Evolutionary conservation across 108 stramenopile species (phyloP), one percentile per base, ranked within the genome.

Genomic region (Cylindrotheca fusiformis): DNA sequence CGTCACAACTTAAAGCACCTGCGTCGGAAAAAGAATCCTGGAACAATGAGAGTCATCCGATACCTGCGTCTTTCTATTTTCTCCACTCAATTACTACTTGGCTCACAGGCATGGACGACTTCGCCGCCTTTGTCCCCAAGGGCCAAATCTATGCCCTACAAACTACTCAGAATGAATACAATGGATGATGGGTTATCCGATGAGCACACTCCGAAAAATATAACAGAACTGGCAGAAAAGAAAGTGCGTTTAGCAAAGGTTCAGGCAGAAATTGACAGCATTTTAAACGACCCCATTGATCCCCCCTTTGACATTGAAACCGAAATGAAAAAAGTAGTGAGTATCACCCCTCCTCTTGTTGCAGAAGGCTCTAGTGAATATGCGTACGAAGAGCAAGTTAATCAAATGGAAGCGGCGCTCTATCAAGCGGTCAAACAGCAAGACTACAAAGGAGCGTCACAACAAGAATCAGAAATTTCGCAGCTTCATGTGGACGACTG

Each of bases 401-500:
- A 46, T 29, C 56, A 75, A 48, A 36, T 81, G 29, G 84, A 85
- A 55, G 48, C 62, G 20, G 57, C 75, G 23, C 32, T 85, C 36
- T 78, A 79, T 60, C 32, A 55, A 12, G 77, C 84, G 5, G 66
- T 77, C 32, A 75, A 79, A 24, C 47, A 47, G 28, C 62, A 74
- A 29, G 78, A 81, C 49, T 82, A 71, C 69, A 72, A 48, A 23
- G 59, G 55, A 47, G 88, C 88, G 18, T 48, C 64, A 41, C 58
- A 73, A 48, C 58, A 74, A 27, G 58, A 79, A 55, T 26, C 51
- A 10, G 86, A 85, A 46, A 85, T 93, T 20, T 77, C 82, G 26
- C 69, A 86, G 41, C 31, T 82, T 28, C 91, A 93, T 65, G 53
- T 88, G 32, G 88, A 89, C 74, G 91, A 93, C 63, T 87, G 86